Evolutionary conservation across 1,284 basidiomycete species (phyloP), one percentile per base, ranked within the genome.

Genomic region (Coniferiporia weirii): DNA sequence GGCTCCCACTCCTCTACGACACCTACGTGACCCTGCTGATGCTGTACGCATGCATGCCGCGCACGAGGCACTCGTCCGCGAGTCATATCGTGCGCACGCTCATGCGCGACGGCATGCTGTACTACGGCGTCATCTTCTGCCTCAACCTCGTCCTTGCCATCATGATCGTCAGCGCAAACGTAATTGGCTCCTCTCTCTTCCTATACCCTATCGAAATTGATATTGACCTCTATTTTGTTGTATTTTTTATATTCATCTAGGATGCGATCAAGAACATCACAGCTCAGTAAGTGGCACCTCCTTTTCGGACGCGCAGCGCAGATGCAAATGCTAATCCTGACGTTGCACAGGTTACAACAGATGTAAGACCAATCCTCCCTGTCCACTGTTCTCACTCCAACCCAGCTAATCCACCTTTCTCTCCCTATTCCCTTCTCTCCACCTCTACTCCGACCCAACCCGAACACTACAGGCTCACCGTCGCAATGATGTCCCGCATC

Each of bases 121-220:
- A 40, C 15, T 40, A 40, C 15, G 15, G 38, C 15, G 38, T 40
- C 38, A 40, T 40, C 15, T 40, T 10, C 8, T 12, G 15, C 38
- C 2, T 40, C 27, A 27, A 27, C 27, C 27, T 27, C 27, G 27
- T 27, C 27, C 27, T 57, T 3, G 50, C 56, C 13, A 22, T 57
- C 15, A 57, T 57, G 56, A 63, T 63, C 40, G 56, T 56, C 13
- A 45, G n/a, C 27, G 55, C 54, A 35, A n/a, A n/a, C 4, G 62
- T 61, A 53, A 32, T 60, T 46, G 12, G 2, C 5, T 50, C n/a
- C 27, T 19, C 3, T 6, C 20, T 2, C 5, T 50, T 27, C 2
- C 4, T 27, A 20, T 49, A 12, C 22, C 19, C 27, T 49, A 6
- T 19, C 20, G 12, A 12, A 49, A 9, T 27, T 12, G 6, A 6